phyloP scores from a whole-genome alignment of 495 filamentous ascomycete genomes.

The Neurospora sp. region DNA sequence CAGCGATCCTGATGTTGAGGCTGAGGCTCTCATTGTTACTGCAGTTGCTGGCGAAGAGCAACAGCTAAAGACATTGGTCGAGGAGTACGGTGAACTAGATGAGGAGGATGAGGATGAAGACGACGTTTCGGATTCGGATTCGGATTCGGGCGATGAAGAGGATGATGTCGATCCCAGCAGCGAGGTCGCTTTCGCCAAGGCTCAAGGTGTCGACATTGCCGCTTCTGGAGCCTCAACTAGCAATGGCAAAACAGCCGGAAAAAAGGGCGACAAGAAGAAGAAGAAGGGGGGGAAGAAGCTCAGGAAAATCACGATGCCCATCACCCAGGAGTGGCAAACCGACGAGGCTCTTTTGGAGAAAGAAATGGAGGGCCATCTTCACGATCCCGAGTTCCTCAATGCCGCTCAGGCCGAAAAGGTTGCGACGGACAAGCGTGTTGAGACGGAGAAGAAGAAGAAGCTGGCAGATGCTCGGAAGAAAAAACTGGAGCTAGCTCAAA shows the following conservation, averaged over 20 bases:
- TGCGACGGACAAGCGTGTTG: constrained; percentile 23
- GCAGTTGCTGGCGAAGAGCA: constrained; percentile 3
- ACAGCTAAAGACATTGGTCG: constrained; percentile 19
- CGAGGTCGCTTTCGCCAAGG: constrained; percentile 23
- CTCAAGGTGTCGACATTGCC: constrained; percentile 18
- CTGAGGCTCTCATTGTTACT: constrained; percentile 6
- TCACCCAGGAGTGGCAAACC: constrained; percentile 37
- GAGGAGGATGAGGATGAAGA: constrained; percentile 22
- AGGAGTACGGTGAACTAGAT: constrained; percentile 26
- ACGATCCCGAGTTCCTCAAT: constrained; percentile 35
- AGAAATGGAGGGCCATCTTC: constrained; percentile 40
- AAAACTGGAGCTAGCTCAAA: constrained; percentile 12
- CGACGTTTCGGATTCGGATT: constrained; percentile 10
- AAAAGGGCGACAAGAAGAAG: neutral
- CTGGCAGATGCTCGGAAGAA: constrained; percentile 7
- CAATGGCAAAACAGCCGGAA: neutral
- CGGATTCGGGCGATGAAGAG: neutral
- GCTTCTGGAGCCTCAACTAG: neutral
- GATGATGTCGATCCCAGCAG: constrained; percentile 16
- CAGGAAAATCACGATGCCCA: constrained; percentile 16
- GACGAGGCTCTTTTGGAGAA: constrained; percentile 37
- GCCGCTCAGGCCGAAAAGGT: constrained; percentile 18
- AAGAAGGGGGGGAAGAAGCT: constrained; percentile 1
- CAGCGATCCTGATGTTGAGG: neutral
- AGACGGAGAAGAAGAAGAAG: neutral